Evolutionary conservation across 371 early-diverging fungal genomes (phyloP).

Genomic region (Dentiscutata heterogama): DNA sequence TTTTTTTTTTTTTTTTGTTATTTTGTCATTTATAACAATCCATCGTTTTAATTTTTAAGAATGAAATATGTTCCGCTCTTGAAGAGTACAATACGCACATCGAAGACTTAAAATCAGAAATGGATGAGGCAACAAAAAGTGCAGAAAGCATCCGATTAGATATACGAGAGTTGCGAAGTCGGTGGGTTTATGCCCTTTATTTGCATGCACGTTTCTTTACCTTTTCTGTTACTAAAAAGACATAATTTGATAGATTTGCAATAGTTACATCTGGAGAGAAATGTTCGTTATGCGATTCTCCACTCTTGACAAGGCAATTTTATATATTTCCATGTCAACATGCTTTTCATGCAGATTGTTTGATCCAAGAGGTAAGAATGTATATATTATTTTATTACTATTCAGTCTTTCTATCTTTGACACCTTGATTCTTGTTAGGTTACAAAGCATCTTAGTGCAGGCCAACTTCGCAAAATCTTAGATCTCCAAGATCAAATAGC

Average conservation of each 20-base stretch:
- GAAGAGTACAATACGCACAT: slow-evolving; percentile 88
- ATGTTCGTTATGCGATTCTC: slow-evolving; percentile 82
- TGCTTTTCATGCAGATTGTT: slow-evolving; percentile 91
- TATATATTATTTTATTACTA: not conserved
- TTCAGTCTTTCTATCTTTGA: too few species aligned
- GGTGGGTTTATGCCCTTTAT: slow-evolving; percentile 51
- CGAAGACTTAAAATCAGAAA: slow-evolving; percentile 81
- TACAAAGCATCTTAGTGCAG: slow-evolving; percentile 50
- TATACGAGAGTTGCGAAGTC: slow-evolving; percentile 76
- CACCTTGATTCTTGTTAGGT: slow-evolving; percentile 47
- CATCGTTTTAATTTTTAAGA: slow-evolving; percentile 50
- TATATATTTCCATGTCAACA: slow-evolving; percentile 97
- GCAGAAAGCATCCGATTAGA: slow-evolving; percentile 88
- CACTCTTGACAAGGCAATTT: slow-evolving; percentile 86
- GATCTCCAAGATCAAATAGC: slow-evolving; percentile 69
- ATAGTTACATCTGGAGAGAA: slow-evolving; percentile 80
- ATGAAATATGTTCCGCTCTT: slow-evolving; percentile 85
- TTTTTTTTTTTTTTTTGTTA: not conserved
- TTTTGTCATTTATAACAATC: too few species aligned
- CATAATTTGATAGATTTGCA: slow-evolving; percentile 68
- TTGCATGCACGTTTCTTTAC: too few species aligned
- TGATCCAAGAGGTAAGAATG: slow-evolving; percentile 71
- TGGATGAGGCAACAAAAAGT: slow-evolving; percentile 91
- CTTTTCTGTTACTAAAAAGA: too few species aligned
- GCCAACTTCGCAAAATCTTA: slow-evolving; percentile 56